These are phyloP conservation scores for Panellus pusillus DNA, from an alignment of 768 basidiomycete species.

Conservation along the genomic window DNA sequence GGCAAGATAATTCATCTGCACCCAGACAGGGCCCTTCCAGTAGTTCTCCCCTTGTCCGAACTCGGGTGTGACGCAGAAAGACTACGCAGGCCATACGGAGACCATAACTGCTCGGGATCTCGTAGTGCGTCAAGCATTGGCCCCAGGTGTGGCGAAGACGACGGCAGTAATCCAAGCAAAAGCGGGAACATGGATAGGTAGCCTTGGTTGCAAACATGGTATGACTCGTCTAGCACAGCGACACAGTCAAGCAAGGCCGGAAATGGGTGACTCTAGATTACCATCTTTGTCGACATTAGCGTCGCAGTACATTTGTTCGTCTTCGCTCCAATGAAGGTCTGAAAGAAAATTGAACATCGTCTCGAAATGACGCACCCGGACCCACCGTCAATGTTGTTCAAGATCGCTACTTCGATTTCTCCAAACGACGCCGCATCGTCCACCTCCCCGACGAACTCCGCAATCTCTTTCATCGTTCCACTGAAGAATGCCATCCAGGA, in stretches of 20 bases:
- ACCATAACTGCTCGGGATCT: slow-evolving; percentile 89
- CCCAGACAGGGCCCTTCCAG: slow-evolving; percentile 97
- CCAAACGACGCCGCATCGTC: slow-evolving; percentile 79
- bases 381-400: slow-evolving; percentile 83
- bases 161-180: slow-evolving; percentile 75
- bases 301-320: slow-evolving; percentile 92
- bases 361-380: too few relatives aligned
- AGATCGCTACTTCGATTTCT: slow-evolving; percentile 76
- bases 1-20: slow-evolving; percentile 95
- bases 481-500: slow-evolving; percentile 98
- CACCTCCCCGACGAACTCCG: slow-evolving; percentile 80
- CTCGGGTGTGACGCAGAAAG: slow-evolving; percentile 82
- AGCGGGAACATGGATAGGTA: slow-evolving; percentile 96
- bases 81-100: slow-evolving; percentile 84
- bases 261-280: slow-evolving; percentile 27
- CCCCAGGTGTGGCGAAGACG: slow-evolving; percentile 77
- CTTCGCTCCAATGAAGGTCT: slow-evolving; percentile 95
- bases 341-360: not conserved
- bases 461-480: slow-evolving; percentile 88
- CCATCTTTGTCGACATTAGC: slow-evolving; percentile 82
- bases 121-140: slow-evolving; percentile 77
- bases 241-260: not conserved
- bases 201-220: slow-evolving; percentile 87
- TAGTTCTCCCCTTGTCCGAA: slow-evolving; percentile 95
- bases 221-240: slow-evolving; percentile 91